Conservation (phyloP, 805 yeast species). For the Priceomyces melissophilus region DNA sequence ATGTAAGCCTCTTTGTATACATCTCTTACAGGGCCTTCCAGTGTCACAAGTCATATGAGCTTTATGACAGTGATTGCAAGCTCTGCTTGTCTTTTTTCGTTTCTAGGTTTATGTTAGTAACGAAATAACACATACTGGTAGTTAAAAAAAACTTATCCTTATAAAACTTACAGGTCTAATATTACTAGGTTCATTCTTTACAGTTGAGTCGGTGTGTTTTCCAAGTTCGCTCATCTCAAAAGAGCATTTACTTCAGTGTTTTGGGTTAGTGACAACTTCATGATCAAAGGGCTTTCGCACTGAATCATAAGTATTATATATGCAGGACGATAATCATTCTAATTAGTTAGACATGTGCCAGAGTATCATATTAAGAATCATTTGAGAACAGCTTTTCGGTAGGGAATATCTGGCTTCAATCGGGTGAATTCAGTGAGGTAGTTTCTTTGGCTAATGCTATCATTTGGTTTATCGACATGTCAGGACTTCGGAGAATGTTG, state of each 20-base stretch:
- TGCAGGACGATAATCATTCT: not conserved
- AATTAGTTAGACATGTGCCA: not conserved
- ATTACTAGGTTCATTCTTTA: not conserved
- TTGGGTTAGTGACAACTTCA: not conserved
- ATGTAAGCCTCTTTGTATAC: conserved; percentile 64
- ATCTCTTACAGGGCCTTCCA: conserved; percentile 77
- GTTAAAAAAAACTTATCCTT: not conserved
- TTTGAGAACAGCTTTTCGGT: too few relatives aligned
- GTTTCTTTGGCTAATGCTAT: not conserved
- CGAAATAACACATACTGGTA: not conserved
- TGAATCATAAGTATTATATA: too few relatives aligned
- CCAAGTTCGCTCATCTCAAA: not conserved
- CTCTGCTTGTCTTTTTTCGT: conserved; percentile 70
- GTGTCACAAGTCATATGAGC: conserved; percentile 92
- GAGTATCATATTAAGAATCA: conserved; percentile 1
- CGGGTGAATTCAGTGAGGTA: too few relatives aligned
- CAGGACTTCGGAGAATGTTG: too few relatives aligned
- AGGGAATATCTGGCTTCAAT: too few relatives aligned
- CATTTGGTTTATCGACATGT: too few relatives aligned
- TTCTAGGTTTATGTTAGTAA: conserved; percentile 16
- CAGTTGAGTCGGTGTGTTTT: not conserved
- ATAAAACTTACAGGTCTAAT: conserved; percentile 2
- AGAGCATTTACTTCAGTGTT: too few relatives aligned
- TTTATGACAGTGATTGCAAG: conserved; percentile 87
- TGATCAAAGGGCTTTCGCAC: not conserved